Percentiles rank a stretch among this genome's conserved stretches.
These are phyloP conservation scores for Vaccinium darrowii DNA, from an alignment of 148 eudicot species.

Conservation along the genomic window DNA sequence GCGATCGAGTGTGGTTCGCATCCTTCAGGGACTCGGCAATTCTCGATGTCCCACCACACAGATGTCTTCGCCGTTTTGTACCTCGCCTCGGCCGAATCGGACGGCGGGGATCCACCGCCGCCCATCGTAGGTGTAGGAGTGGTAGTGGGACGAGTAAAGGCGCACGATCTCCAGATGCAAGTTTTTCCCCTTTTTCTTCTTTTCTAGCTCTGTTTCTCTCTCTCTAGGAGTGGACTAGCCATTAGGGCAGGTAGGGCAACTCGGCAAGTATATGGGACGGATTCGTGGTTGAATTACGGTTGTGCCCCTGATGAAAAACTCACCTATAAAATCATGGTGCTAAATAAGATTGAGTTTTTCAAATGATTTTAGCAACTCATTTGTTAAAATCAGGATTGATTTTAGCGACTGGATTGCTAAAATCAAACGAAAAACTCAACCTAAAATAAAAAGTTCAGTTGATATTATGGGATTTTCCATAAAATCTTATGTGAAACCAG, in stretches of 20 bases:
- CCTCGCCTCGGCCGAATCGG: slow-evolving; percentile 33
- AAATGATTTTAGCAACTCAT: too few species aligned
- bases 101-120: not conserved
- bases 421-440: too few species aligned
- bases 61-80: slow-evolving; percentile 61
- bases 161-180: not conserved
- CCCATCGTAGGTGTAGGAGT: slow-evolving; percentile 9
- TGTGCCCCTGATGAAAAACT: not conserved
- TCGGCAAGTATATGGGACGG: too few species aligned
- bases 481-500: too few species aligned
- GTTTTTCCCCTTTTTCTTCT: not conserved
- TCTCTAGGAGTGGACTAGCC: not conserved
- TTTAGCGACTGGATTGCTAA: too few species aligned
- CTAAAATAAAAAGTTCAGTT: too few species aligned
- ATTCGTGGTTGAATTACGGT: not conserved
- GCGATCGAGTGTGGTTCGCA: slow-evolving; percentile 68
- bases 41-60: slow-evolving; percentile 91
- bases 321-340: too few species aligned
- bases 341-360: too few species aligned
- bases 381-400: too few species aligned
- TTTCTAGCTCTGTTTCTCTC: not conserved
- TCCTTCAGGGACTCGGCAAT: slow-evolving; percentile 64
- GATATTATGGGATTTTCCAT: too few species aligned
- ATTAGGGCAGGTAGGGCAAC: not conserved
- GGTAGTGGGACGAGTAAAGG: not conserved